Base-by-base conservation (phyloP, 2,329 filamentous ascomycete species). In the Pseudopithomyces maydicus region DNA sequence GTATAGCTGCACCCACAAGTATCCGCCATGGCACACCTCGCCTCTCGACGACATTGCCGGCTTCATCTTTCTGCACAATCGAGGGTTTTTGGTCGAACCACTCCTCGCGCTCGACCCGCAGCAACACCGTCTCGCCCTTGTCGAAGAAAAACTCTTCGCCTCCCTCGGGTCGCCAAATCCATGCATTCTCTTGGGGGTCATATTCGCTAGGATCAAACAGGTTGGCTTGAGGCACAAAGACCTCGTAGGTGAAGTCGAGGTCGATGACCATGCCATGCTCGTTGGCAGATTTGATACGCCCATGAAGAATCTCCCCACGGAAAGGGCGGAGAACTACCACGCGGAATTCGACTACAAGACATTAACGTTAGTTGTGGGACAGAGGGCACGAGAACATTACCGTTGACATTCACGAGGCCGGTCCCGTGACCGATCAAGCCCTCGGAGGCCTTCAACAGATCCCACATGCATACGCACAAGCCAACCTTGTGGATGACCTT, bases 401-500 rank as follows among this genome's bases (percentile, higher is more conserved):
- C 90, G 73, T 98, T 98, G 43, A 98, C 91, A 68, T 98, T 97
- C 47, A 97, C 93, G 33, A 94, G 85, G 20, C 95, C 95, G 17
- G 89, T 92, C 26, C 94, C 93, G 76, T 97, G 91, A 26, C 94
- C 93, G 65, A 99, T 97, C 23, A 97, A 81, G 29, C 95, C 95
- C 75, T 99, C 95, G 0, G 93, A 97, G 0, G 92, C 87, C 78
- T 90, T 91, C 6, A 96, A 80, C 12, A 99, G 81, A 73, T 98
- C 95, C 79, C 95, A 97, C 68, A 99, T 86, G 72, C 91, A 94
- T 66, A 99, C 89, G 72, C 92, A 97, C 3, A 99, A 87, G 11
- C 95, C 95, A 57, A 98, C 88, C 72, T 95, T 95, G 74, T 97
- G 94, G 59, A 99, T 92, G 92, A 91, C 89, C 78, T 94, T 95